Conservation (phyloP, 2,329 filamentous ascomycete genomes). For the Alternaria brassicae region DNA sequence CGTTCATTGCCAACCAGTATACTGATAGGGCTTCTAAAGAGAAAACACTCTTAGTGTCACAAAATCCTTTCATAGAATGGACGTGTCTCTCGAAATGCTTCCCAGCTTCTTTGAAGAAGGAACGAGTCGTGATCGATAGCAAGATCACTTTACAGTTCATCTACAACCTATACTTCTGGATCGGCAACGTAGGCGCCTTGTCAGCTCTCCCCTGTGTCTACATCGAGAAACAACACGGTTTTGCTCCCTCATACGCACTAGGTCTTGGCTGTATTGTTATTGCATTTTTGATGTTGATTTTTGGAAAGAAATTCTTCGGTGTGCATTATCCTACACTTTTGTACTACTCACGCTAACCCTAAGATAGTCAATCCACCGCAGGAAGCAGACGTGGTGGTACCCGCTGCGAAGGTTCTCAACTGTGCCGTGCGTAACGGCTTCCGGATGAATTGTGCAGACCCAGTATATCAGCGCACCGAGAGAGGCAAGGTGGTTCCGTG, state of each 20-base stretch:
- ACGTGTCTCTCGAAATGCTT: not conserved
- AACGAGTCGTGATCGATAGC: conserved; percentile 45
- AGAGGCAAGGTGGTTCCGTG: conserved; percentile 33
- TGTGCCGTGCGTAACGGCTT: conserved; percentile 40
- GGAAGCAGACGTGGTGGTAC: conserved; percentile 33
- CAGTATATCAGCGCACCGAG: conserved; percentile 34
- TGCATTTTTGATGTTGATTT: conserved; percentile 63
- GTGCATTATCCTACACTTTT: not conserved
- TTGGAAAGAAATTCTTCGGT: conserved; percentile 18
- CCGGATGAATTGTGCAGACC: conserved; percentile 34
- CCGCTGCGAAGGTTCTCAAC: conserved; percentile 33
- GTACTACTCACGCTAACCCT: not conserved
- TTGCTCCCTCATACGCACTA: conserved; percentile 70
- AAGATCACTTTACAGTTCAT: conserved; percentile 49
- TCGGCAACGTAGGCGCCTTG: conserved; percentile 70
- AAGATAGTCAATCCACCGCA: conserved; percentile 22
- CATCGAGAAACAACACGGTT: conserved; percentile 71
- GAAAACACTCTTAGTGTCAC: conserved; percentile 7
- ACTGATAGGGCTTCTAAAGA: conserved; percentile 27
- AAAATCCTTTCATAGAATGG: not conserved
- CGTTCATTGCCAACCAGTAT: conserved; percentile 51
- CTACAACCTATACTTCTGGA: conserved; percentile 52
- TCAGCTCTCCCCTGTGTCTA: conserved; percentile 68
- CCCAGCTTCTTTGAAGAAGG: conserved; percentile 31
- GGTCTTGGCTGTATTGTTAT: conserved; percentile 69